A percentile compares a stretch with the other conserved stretches of the same genome.
phyloP scores from a whole-genome alignment of 225 moss, liverwort and hornwort genomes.

The Polytrichum formosum region DNA sequence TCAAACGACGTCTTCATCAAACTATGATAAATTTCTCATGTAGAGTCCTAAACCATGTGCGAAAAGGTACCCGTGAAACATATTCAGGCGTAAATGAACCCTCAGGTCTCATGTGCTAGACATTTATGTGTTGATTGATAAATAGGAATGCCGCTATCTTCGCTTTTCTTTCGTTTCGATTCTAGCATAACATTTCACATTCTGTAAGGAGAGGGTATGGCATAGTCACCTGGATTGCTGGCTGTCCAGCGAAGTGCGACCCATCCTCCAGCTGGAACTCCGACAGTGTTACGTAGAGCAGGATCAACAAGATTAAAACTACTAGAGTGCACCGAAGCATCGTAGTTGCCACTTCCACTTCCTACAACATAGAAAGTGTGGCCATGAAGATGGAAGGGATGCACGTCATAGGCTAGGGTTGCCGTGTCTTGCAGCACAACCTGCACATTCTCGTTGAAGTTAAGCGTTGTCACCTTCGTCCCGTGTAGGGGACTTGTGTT shows the following conservation, averaged over 20 bases:
- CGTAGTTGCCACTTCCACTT: slow-evolving; percentile 40
- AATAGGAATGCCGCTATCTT: too few relatives aligned
- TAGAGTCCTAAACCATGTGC: too few relatives aligned
- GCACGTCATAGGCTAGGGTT: slow-evolving; percentile 24
- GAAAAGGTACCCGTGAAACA: too few relatives aligned
- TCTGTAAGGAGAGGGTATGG: background rate
- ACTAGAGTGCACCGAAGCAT: slow-evolving; percentile 22
- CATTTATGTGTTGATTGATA: too few relatives aligned
- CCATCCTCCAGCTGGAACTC: slow-evolving; percentile 53
- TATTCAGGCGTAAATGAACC: too few relatives aligned
- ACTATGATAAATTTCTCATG: too few relatives aligned
- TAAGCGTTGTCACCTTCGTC: slow-evolving; percentile 46
- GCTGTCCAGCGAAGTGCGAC: slow-evolving; percentile 46
- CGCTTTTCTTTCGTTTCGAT: background rate
- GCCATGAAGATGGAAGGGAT: slow-evolving; percentile 63
- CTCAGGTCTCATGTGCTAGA: too few relatives aligned
- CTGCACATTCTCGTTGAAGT: slow-evolving; percentile 44
- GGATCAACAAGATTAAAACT: slow-evolving; percentile 43
- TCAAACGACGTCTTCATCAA: too few relatives aligned
- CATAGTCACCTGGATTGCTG: slow-evolving; percentile 40
- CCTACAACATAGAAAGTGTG: slow-evolving; percentile 55
- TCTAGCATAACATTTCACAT: background rate
- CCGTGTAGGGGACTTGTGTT: slow-evolving; percentile 29
- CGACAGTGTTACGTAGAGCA: slow-evolving; percentile 44
- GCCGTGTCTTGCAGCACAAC: slow-evolving; percentile 50